Conservation (phyloP, 2,329 filamentous ascomycete genomes). For the Trichoderma sp. region DNA sequence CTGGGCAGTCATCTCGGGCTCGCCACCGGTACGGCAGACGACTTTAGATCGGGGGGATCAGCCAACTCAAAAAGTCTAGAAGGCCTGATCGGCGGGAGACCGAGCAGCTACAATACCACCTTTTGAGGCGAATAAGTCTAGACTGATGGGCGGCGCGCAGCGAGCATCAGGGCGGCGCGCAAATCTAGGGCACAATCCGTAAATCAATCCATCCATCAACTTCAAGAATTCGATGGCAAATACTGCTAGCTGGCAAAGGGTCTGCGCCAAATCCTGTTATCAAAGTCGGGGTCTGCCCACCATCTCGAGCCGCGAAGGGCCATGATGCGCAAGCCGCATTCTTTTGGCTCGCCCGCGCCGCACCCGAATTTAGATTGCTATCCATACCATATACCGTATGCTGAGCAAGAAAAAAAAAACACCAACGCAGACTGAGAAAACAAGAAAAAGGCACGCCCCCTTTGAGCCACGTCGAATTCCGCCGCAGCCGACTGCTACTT, state of each 20-base stretch:
- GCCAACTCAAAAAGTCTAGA: constrained; percentile 16
- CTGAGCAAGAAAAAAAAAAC: constrained; percentile 6
- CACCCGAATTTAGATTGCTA: not conserved
- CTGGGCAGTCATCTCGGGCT: not conserved
- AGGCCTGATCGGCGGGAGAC: constrained; percentile 16
- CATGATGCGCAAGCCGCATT: constrained; percentile 13
- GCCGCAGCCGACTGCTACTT: constrained; percentile 8
- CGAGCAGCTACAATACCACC: constrained; percentile 18
- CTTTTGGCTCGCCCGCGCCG: not conserved
- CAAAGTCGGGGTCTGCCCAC: constrained; percentile 25
- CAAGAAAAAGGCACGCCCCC: not conserved
- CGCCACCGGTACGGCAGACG: constrained; percentile 10
- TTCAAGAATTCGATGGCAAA: constrained; percentile 5
- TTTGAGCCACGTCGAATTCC: constrained; percentile 14
- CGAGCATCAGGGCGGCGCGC: constrained; percentile 16
- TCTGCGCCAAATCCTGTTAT: constrained; percentile 8
- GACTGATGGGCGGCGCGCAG: constrained; percentile 3
- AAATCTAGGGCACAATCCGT: constrained; percentile 12
- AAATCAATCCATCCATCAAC: not conserved
- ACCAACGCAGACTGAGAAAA: not conserved
- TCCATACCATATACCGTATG: not conserved
- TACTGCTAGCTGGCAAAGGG: not conserved
- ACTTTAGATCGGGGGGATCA: constrained; percentile 3
- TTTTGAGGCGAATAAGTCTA: not conserved
- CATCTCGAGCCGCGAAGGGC: constrained; percentile 13